Evolutionary conservation across 2,329 filamentous ascomycete species (phyloP).

Genomic region (Graphiopsis chlorocephala): DNA sequence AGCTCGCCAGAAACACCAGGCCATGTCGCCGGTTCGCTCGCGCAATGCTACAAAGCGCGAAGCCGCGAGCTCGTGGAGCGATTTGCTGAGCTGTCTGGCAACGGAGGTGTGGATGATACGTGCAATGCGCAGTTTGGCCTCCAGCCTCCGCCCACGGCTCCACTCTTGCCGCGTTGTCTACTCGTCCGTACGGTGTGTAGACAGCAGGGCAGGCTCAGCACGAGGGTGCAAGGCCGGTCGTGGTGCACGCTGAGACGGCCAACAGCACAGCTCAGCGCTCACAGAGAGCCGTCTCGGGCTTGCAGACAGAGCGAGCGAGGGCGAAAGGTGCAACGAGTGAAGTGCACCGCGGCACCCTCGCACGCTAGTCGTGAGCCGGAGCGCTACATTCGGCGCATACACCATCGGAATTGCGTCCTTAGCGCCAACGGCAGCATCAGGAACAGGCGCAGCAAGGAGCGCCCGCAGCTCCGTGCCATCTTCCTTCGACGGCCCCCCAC

Average conservation of each 20-base stretch:
- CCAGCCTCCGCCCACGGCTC: conserved; percentile 12
- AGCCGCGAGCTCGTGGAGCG: conserved; percentile 15
- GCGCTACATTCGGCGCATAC: background rate
- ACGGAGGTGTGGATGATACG: conserved; percentile 11
- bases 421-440: conserved; percentile 2
- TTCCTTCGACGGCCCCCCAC: background rate
- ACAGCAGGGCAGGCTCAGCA: background rate
- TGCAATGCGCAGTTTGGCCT: conserved; percentile 2
- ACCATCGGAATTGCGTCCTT: background rate
- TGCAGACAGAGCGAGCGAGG: conserved; percentile 17
- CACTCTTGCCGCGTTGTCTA: conserved; percentile 9
- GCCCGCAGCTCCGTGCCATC: background rate
- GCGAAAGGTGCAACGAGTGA: conserved; percentile 14
- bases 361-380: background rate
- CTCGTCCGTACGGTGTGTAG: background rate
- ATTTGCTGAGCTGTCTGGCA: conserved; percentile 10
- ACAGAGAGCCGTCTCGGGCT: conserved; percentile 8
- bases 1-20: background rate
- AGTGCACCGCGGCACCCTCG: background rate
- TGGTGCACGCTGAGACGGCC: conserved; percentile 8
- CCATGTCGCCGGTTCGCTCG: background rate
- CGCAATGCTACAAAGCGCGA: conserved; percentile 12
- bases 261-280: background rate
- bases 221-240: conserved; percentile 4
- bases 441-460: background rate